Conservation (phyloP, 805 yeast genomes). For the Pichia pseudocactophila region DNA sequence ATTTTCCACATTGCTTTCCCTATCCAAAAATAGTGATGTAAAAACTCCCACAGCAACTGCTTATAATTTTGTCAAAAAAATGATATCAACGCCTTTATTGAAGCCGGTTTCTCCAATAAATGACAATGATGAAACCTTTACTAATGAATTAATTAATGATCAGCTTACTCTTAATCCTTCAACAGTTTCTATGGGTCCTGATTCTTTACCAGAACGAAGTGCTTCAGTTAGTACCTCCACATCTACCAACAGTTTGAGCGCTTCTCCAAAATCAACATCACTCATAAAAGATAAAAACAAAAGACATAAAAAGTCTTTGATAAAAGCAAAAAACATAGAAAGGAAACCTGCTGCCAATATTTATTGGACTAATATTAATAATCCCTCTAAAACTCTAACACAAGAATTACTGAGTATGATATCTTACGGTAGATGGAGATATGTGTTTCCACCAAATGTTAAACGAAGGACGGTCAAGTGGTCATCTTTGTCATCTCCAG, state of each 20-base stretch:
- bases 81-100: conserved; percentile 25
- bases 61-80: conserved; percentile 25
- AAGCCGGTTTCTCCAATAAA: conserved; percentile 15
- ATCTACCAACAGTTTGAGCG: too few species aligned
- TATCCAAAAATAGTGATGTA: conserved; percentile 22
- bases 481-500: conserved; percentile 90
- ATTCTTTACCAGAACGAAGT: background rate
- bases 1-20: conserved; percentile 29
- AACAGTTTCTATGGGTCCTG: background rate
- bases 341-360: conserved; percentile 17
- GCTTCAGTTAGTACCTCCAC: background rate
- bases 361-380: conserved; percentile 57
- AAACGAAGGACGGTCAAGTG: conserved; percentile 71
- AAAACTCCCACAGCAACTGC: conserved; percentile 19
- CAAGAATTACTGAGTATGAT: conserved; percentile 46
- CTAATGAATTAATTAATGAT: background rate
- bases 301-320: conserved; percentile 3
- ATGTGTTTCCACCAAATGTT: conserved; percentile 71
- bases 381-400: conserved; percentile 66
- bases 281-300: background rate
- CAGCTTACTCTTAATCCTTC: background rate
- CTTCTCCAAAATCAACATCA: too few species aligned
- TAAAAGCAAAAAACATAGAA: conserved; percentile 8
- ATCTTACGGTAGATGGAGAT: conserved; percentile 83
- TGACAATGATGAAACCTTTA: background rate